A percentile compares a stretch with the other conserved stretches of the same genome.
Evolutionary conservation across 305 asterid species (phyloP).

Genomic region (Euphrasia arctica): DNA sequence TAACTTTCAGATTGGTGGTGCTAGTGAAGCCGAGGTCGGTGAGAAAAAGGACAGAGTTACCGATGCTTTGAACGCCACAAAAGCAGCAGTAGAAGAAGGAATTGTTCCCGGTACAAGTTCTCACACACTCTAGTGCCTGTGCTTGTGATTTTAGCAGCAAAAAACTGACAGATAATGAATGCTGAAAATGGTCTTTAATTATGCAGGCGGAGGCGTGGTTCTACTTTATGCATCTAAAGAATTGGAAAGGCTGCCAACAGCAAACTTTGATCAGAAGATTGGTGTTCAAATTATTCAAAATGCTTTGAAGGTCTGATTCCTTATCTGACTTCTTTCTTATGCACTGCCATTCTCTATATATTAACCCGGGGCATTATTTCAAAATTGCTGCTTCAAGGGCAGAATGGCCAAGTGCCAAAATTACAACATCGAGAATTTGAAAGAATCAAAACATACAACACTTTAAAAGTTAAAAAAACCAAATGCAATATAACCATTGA

Average conservation of each 20-base stretch:
- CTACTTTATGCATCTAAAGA: conserved; percentile 81
- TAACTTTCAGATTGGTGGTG: conserved; percentile 70
- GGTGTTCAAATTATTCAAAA: conserved; percentile 93
- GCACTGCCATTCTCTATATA: too few relatives aligned
- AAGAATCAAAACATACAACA: too few relatives aligned
- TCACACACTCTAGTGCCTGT: neutral
- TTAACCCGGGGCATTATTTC: too few relatives aligned
- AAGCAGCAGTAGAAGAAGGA: conserved; percentile 95
- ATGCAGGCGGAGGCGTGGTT: conserved; percentile 86
- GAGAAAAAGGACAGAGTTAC: conserved; percentile 92
- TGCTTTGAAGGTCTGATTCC: conserved; percentile 64
- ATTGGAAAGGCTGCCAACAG: conserved; percentile 62
- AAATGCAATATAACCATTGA: neutral
- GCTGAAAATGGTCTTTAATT: conserved; percentile 1
- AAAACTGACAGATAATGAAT: neutral
- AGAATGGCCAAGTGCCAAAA: too few relatives aligned
- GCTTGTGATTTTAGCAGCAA: neutral
- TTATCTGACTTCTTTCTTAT: neutral
- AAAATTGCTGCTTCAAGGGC: too few relatives aligned
- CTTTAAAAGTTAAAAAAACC: too few relatives aligned
- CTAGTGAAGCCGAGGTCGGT: conserved; percentile 86
- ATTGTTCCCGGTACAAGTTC: conserved; percentile 61
- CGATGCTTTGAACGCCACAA: conserved; percentile 88
- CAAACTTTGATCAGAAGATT: conserved; percentile 88
- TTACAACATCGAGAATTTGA: too few relatives aligned